A percentile compares a stretch with the other conserved stretches of the same genome.
phyloP scores from a whole-genome alignment of 129 eudicot genomes.

The Solidago caesia region DNA sequence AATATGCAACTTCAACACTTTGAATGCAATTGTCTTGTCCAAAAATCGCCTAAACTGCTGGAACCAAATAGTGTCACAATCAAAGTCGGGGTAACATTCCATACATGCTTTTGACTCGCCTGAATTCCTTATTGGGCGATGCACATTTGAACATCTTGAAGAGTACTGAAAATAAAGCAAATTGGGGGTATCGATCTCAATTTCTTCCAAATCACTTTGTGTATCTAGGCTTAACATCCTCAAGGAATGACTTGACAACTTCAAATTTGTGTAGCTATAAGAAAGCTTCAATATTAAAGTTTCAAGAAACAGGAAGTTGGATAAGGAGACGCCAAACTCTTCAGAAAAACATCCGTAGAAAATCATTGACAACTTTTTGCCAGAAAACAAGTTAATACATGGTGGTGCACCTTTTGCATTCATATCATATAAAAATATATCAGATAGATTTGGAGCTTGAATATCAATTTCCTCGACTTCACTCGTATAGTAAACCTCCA shows the following conservation, averaged over 20 bases:
- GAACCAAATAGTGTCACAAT: neutral
- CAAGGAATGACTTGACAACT: neutral
- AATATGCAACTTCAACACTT: constrained; percentile 10
- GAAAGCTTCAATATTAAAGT: neutral
- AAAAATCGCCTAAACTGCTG: constrained; percentile 13
- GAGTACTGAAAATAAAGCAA: neutral
- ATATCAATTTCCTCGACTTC: constrained; percentile 1
- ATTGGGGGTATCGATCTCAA: constrained; percentile 9
- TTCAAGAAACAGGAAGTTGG: constrained; percentile 1
- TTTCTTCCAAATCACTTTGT: neutral
- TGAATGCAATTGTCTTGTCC: neutral
- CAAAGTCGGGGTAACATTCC: neutral
- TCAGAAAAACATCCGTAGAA: neutral
- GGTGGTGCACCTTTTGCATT: neutral
- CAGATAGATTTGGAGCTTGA: neutral
- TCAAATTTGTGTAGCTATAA: neutral
- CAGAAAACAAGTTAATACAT: neutral
- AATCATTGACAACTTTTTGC: constrained; percentile 7
- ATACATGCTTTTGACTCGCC: neutral
- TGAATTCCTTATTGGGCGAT: neutral
- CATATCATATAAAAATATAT: neutral
- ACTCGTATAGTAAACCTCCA: neutral
- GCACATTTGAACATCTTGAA: no score
- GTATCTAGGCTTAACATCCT: neutral
- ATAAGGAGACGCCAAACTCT: neutral